A percentile compares a stretch with the other conserved stretches of the same genome.
These are phyloP conservation scores for Handroanthus guayacan DNA, from an alignment of 257 asterid genomes.

Conservation along the genomic window DNA sequence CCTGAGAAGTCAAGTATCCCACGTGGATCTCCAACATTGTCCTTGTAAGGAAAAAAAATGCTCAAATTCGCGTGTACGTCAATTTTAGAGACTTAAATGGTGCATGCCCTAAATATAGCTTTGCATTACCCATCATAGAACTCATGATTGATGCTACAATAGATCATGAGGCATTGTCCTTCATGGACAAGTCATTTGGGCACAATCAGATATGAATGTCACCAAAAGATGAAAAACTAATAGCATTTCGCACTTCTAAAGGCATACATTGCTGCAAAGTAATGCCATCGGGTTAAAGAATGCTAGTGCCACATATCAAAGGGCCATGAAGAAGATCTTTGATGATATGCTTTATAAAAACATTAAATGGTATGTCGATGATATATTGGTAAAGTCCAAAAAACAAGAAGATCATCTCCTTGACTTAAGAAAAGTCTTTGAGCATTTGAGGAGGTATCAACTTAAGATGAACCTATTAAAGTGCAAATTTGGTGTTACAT, in stretches of 20 bases:
- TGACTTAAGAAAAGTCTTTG: not conserved
- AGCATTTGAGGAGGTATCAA: not conserved
- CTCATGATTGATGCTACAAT: not conserved
- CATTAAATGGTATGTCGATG: not conserved
- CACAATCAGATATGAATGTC: too few relatives aligned
- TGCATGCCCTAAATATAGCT: too few relatives aligned
- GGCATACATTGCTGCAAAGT: not conserved
- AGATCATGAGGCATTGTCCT: not conserved
- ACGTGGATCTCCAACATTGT: too few relatives aligned
- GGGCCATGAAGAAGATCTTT: slow-evolving; percentile 13
- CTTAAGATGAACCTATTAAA: not conserved
- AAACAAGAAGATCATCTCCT: too few relatives aligned
- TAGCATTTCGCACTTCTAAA: not conserved
- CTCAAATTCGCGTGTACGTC: too few relatives aligned
- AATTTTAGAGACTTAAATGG: too few relatives aligned
- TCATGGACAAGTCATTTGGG: not conserved
- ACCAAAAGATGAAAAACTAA: too few relatives aligned
- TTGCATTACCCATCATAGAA: too few relatives aligned
- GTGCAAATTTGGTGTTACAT: not conserved
- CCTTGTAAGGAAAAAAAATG: too few relatives aligned
- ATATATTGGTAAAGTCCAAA: too few relatives aligned
- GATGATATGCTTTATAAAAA: slow-evolving; percentile 17
- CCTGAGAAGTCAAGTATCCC: too few relatives aligned
- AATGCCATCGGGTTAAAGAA: not conserved
- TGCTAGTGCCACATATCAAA: slow-evolving; percentile 6